These are phyloP conservation scores for Termitomyces sp. DNA, from an alignment of 768 basidiomycete genomes.

Conservation along the genomic window DNA sequence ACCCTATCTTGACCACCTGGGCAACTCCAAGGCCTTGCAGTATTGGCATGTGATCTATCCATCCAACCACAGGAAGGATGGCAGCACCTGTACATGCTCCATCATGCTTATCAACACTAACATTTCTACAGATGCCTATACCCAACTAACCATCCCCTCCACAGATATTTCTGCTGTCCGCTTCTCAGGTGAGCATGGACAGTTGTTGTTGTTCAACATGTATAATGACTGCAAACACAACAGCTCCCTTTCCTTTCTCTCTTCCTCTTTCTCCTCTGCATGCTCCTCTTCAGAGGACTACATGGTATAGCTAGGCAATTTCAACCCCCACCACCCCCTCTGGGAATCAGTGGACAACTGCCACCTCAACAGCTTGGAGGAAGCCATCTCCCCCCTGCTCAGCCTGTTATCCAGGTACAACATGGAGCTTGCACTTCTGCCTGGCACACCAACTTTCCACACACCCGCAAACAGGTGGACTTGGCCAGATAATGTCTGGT, in stretches of 20 bases:
- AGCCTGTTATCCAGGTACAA: background rate
- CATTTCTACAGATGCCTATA: slow-evolving; percentile 3
- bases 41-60: slow-evolving; percentile 8
- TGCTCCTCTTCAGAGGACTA: background rate
- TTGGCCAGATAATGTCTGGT: background rate
- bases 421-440: background rate
- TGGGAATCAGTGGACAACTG: slow-evolving; percentile 4
- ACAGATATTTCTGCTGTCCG: background rate
- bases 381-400: background rate
- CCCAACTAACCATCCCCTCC: background rate
- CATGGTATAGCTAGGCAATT: background rate
- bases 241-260: background rate
- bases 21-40: slow-evolving; percentile 10
- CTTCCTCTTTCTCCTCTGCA: background rate
- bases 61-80: background rate
- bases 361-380: background rate
- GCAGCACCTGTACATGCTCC: background rate
- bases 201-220: background rate
- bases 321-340: slow-evolving; percentile 3
- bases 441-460: background rate
- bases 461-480: background rate
- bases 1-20: slow-evolving; percentile 21
- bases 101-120: slow-evolving; percentile 11
- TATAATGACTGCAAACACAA: no score
- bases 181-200: background rate